Evolutionary conservation across 768 basidiomycete genomes (phyloP), one percentile per base, ranked within the genome.

Genomic region (Leccinum aurantiacum): DNA sequence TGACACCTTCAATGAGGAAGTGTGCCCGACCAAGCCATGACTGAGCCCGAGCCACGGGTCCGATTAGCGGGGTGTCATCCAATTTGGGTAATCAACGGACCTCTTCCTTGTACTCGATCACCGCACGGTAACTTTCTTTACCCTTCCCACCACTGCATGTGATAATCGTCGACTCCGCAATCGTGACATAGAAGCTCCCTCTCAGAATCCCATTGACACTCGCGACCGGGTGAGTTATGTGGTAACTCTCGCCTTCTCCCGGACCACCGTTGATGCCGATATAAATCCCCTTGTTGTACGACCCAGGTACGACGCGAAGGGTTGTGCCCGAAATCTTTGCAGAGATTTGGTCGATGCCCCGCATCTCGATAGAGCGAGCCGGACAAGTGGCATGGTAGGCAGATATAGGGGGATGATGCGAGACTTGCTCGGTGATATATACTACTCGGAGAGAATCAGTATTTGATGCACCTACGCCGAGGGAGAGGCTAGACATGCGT

Each of bases 51-150:
- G 11, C 11, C 46, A 37, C 33, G 2, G 44, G 25, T 24, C 5
- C 50, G 14, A 35, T 63, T 52, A 60, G 59, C 38, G 55, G 31
- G 1, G 11, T 25, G 19, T 17, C 24, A 19, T 5, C 44, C 9
- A 9, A n/a, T 56, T 58, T n/a, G 53, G 15, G 57, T 47, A 3
- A 63, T 53, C 46, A 35, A 69, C 86, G 48, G 60, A 91, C 91
- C 86, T 99, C 95, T 71, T 99, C 97, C 76, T 94, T 95, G 77
- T 96, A 98, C 68, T 95, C 93, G 59, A 97, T 84, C 65, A 98
- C 81, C 4, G 93, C 82, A 60, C 95, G 82, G 66, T 91, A 86
- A 69, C 82, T 84, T 62, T 82, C 77, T 37, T 80, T 82, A 14
- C 80, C 79, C 60, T 81, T 83, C 2, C 86, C 86, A 6, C 91